Evolutionary conservation across 2,329 filamentous ascomycete genomes (phyloP).

Genomic region (Epichloe gansuensis): DNA sequence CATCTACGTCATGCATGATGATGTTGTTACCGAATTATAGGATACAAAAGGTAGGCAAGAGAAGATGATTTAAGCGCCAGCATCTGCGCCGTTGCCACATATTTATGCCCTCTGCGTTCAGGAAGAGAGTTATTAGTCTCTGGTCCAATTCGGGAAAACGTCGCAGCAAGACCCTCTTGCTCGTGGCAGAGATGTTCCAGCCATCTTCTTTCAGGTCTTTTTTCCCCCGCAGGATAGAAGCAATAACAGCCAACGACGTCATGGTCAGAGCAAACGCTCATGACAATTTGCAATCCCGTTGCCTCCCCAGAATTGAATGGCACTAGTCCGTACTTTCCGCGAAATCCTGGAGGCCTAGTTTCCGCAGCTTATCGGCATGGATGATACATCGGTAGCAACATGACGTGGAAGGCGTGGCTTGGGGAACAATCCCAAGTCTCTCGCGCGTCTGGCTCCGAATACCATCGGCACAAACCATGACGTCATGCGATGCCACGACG

Average conservation of each 20-base stretch:
- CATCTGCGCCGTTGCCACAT: slow-evolving; percentile 30
- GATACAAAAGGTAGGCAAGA: not conserved
- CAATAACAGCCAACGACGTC: slow-evolving; percentile 51
- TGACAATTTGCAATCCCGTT: slow-evolving; percentile 44
- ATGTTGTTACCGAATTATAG: not conserved
- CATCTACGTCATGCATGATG: not conserved
- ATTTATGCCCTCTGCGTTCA: slow-evolving; percentile 45
- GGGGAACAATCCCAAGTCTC: slow-evolving; percentile 40
- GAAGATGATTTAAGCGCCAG: too few relatives aligned
- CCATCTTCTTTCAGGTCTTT: slow-evolving; percentile 44
- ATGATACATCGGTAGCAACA: slow-evolving; percentile 51
- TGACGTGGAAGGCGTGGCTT: slow-evolving; percentile 38
- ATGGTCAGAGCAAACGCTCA: slow-evolving; percentile 50
- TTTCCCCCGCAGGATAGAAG: slow-evolving; percentile 46
- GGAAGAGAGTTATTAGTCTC: slow-evolving; percentile 39
- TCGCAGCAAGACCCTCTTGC: slow-evolving; percentile 40
- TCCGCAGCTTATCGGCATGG: slow-evolving; percentile 36
- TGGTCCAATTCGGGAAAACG: slow-evolving; percentile 45
- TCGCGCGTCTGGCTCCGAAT: slow-evolving; percentile 46
- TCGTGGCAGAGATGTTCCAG: slow-evolving; percentile 37
- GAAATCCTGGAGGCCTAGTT: slow-evolving; percentile 44
- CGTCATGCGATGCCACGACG: slow-evolving; percentile 33
- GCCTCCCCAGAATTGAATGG: slow-evolving; percentile 56
- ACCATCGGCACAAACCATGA: slow-evolving; percentile 47
- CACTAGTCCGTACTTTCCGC: slow-evolving; percentile 30